These are phyloP conservation scores for Fraxinus quadrangulata DNA, from an alignment of 257 asterid genomes.

Conservation along the genomic window DNA sequence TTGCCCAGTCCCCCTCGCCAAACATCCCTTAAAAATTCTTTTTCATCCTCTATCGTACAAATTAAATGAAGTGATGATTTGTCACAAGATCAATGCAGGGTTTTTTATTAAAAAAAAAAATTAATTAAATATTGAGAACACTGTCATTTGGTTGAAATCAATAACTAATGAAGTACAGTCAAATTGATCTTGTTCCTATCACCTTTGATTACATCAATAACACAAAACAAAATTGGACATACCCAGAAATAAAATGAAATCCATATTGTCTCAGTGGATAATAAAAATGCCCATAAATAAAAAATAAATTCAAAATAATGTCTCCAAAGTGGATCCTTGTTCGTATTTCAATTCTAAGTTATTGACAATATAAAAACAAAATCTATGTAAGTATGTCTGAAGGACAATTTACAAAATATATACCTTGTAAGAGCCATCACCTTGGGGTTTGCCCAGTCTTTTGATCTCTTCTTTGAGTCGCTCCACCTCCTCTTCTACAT, in stretches of 20 bases:
- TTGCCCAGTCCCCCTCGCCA: too few relatives aligned
- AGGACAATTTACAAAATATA: background rate
- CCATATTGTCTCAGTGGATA: too few relatives aligned
- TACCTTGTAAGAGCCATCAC: constrained; percentile 93
- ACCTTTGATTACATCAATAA: background rate
- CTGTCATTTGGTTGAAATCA: background rate
- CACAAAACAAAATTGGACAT: background rate
- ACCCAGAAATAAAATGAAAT: background rate
- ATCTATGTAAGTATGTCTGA: background rate
- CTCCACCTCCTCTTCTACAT: constrained; percentile 92
- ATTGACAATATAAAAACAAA: background rate
- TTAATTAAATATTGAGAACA: background rate
- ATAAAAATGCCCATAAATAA: background rate
- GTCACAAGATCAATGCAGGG: background rate
- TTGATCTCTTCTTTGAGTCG: constrained; percentile 79
- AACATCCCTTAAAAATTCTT: too few relatives aligned
- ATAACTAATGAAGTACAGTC: background rate
- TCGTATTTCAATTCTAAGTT: background rate
- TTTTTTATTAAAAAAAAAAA: background rate
- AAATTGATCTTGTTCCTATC: background rate
- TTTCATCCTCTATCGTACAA: background rate
- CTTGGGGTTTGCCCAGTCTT: constrained; percentile 73
- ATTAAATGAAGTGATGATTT: background rate
- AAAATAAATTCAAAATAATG: constrained; percentile 2
- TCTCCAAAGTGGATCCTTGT: background rate